phyloP scores from a whole-genome alignment of 495 filamentous ascomycete species.

The Penicillium robsamsonii region DNA sequence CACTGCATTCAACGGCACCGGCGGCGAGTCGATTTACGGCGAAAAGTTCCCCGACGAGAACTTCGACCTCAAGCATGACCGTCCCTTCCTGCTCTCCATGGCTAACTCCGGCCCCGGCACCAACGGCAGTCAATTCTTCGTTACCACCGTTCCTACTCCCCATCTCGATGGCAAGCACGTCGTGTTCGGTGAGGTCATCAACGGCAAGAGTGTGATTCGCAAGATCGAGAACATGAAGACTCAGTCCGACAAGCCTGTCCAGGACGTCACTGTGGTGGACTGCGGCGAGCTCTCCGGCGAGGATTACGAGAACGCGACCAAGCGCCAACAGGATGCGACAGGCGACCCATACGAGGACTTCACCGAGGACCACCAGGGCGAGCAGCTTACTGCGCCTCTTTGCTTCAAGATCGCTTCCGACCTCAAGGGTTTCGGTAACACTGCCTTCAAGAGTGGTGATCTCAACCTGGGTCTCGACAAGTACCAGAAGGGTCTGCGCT shows the following conservation, averaged over 20 bases:
- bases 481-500: conserved; percentile 96
- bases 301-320: conserved; percentile 59
- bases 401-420: conserved; percentile 71
- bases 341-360: conserved; percentile 96
- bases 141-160: conserved; percentile 89
- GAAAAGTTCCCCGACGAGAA: conserved; percentile 98
- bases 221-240: conserved; percentile 88
- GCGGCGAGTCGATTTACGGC: conserved; percentile 97
- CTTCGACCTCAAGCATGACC: conserved; percentile 89
- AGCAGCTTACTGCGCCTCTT: conserved; percentile 55
- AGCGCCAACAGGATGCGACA: conserved; percentile 68
- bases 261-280: conserved; percentile 73
- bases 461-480: conserved; percentile 75
- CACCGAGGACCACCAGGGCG: conserved; percentile 78
- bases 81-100: conserved; percentile 94
- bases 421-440: conserved; percentile 89
- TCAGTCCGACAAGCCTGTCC: conserved; percentile 72
- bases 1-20: conserved; percentile 91
- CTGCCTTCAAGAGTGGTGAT: conserved; percentile 80
- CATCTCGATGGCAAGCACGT: conserved; percentile 95
- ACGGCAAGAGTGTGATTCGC: conserved; percentile 85
- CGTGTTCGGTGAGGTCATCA: conserved; percentile 61
- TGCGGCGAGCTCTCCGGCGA: conserved; percentile 80
- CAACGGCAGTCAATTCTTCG: conserved; percentile 98
- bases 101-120: conserved; percentile 92